Conservation (phyloP, 805 yeast species). For the Wickerhamomyces tratensis region DNA sequence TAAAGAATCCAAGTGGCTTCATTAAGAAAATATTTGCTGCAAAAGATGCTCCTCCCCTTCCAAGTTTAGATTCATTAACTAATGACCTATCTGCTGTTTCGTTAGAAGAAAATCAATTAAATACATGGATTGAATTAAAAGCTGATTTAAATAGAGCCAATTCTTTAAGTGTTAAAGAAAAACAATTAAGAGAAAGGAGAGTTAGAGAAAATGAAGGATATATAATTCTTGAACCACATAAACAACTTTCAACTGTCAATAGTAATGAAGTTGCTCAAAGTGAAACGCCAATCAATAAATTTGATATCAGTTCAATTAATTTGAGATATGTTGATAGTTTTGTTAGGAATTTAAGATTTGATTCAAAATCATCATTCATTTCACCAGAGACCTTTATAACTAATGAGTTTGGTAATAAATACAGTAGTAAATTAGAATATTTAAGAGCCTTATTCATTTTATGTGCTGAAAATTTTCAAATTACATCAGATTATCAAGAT, state of each 20-base stretch:
- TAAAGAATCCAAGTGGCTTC: slow-evolving; percentile 15
- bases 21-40: slow-evolving; percentile 23
- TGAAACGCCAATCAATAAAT: slow-evolving; percentile 11
- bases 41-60: slow-evolving; percentile 16
- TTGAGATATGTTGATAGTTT: slow-evolving; percentile 33
- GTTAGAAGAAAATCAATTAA: slow-evolving; percentile 30
- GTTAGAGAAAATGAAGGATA: slow-evolving; percentile 51
- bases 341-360: slow-evolving; percentile 24
- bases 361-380: slow-evolving; percentile 28
- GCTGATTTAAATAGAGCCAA: slow-evolving; percentile 65
- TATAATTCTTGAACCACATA: slow-evolving; percentile 54
- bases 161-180: slow-evolving; percentile 58
- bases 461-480: slow-evolving; percentile 48
- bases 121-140: slow-evolving; percentile 41
- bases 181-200: slow-evolving; percentile 58
- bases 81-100: slow-evolving; percentile 10
- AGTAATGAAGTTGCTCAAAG: slow-evolving; percentile 34
- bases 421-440: slow-evolving; percentile 43
- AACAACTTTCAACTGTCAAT: slow-evolving; percentile 32
- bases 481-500: slow-evolving; percentile 30
- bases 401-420: slow-evolving; percentile 42
- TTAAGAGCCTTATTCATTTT: slow-evolving; percentile 57
- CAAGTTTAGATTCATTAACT: slow-evolving; percentile 12
- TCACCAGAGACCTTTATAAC: slow-evolving; percentile 46
- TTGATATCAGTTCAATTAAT: slow-evolving; percentile 22